Percentiles rank a stretch among this genome's conserved stretches.
phyloP scores from a whole-genome alignment of 1,284 basidiomycete genomes.

The Leccinum angustisporum region DNA sequence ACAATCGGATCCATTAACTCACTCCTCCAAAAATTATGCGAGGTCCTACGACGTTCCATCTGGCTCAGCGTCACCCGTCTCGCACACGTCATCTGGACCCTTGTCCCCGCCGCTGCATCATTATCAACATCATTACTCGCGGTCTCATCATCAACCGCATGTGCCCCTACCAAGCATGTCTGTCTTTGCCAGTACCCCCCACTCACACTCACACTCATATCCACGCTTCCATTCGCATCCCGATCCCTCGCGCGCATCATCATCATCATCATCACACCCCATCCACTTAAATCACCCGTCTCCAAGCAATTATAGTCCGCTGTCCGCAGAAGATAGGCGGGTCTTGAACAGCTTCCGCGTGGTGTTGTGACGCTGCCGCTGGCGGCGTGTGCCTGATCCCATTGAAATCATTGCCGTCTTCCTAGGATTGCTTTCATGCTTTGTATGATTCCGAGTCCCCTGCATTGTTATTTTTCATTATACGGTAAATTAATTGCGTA shows the following conservation, averaged over 20 bases:
- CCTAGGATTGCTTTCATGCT: neutral
- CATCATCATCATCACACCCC: conserved; percentile 11
- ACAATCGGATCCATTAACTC: conserved; percentile 3
- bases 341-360: conserved; percentile 57
- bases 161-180: conserved; percentile 27
- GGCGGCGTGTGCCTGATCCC: neutral
- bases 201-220: conserved; percentile 6
- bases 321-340: conserved; percentile 59
- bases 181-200: conserved; percentile 19
- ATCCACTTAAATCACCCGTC: conserved; percentile 28
- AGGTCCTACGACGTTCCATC: conserved; percentile 33
- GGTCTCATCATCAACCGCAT: conserved; percentile 10
- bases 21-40: conserved; percentile 14
- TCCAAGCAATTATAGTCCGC: conserved; percentile 43
- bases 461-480: conserved; percentile 1
- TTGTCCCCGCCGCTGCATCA: conserved; percentile 23
- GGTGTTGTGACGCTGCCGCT: conserved; percentile 37
- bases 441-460: conserved; percentile 6
- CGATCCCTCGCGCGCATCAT: conserved; percentile 13
- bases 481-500: neutral
- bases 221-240: conserved; percentile 20
- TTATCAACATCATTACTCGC: conserved; percentile 24
- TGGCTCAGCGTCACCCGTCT: conserved; percentile 40
- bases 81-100: conserved; percentile 37
- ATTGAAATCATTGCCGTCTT: conserved; percentile 14